Conservation (phyloP, 495 filamentous ascomycete genomes). For the Xylaria telfairii region DNA sequence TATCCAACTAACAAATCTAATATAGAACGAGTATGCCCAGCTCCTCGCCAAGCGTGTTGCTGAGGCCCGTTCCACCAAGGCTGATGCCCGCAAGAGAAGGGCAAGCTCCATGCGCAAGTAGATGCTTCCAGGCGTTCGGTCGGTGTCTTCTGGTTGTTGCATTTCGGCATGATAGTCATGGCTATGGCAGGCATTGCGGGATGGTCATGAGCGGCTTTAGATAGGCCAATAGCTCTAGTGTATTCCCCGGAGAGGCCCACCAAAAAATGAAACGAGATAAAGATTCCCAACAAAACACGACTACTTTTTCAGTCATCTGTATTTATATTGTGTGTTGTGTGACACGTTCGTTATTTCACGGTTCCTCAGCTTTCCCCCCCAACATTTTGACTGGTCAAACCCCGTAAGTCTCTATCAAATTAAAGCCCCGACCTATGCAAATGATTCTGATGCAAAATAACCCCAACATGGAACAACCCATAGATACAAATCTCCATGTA, state of each 20-base stretch:
- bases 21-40: constrained; percentile 87
- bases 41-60: constrained; percentile 92
- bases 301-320: not conserved
- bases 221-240: constrained; percentile 36
- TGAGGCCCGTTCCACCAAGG: constrained; percentile 91
- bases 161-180: constrained; percentile 44
- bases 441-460: constrained; percentile 7
- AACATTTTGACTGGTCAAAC: constrained; percentile 29
- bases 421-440: constrained; percentile 30
- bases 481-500: constrained; percentile 24
- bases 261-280: constrained; percentile 35
- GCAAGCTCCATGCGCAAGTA: constrained; percentile 97
- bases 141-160: constrained; percentile 46
- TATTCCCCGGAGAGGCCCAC: constrained; percentile 37
- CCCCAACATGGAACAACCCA: not conserved
- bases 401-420: constrained; percentile 18
- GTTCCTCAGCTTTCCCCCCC: constrained; percentile 2
- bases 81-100: constrained; percentile 90
- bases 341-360: not conserved
- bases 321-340: constrained; percentile 16
- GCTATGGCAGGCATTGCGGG: constrained; percentile 37
- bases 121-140: constrained; percentile 52
- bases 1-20: constrained; percentile 44
- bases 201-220: constrained; percentile 32
- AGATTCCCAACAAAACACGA: constrained; percentile 36